Evolutionary conservation across 257 asterid species (phyloP).

Genomic region (Avicennia marina): DNA sequence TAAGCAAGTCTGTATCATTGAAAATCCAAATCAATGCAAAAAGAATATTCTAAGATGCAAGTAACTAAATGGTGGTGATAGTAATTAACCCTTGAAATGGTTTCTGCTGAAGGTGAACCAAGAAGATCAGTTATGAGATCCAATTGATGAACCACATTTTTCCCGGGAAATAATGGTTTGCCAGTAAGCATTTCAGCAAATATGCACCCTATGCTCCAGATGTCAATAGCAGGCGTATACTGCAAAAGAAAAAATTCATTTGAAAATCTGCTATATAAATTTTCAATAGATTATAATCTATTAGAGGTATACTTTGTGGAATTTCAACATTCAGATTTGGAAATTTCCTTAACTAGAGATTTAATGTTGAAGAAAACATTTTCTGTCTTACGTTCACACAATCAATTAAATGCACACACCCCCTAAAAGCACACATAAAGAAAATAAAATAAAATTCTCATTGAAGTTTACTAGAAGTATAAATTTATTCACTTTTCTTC

Average conservation of each 20-base stretch:
- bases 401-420: too few relatives aligned
- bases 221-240: conserved; percentile 78
- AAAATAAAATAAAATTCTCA: too few relatives aligned
- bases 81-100: conserved; percentile 63
- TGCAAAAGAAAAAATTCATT: conserved; percentile 25
- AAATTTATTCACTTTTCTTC: background rate
- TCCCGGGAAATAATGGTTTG: conserved; percentile 70
- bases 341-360: background rate
- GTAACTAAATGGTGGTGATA: conserved; percentile 8
- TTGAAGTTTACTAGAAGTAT: background rate
- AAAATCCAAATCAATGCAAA: too few relatives aligned
- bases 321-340: background rate
- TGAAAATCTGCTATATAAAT: conserved; percentile 1
- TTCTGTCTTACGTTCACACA: too few relatives aligned
- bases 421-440: too few relatives aligned
- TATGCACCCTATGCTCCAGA: conserved; percentile 83
- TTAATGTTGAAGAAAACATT: background rate
- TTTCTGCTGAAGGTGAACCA: conserved; percentile 60
- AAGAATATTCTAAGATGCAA: background rate
- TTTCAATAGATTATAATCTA: background rate
- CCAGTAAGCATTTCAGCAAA: conserved; percentile 71
- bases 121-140: conserved; percentile 74
- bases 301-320: background rate
- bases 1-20: too few relatives aligned
- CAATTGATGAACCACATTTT: conserved; percentile 62